These are phyloP conservation scores for Pulicaria dysenterica DNA, from an alignment of 129 eudicot genomes.

Conservation along the genomic window DNA sequence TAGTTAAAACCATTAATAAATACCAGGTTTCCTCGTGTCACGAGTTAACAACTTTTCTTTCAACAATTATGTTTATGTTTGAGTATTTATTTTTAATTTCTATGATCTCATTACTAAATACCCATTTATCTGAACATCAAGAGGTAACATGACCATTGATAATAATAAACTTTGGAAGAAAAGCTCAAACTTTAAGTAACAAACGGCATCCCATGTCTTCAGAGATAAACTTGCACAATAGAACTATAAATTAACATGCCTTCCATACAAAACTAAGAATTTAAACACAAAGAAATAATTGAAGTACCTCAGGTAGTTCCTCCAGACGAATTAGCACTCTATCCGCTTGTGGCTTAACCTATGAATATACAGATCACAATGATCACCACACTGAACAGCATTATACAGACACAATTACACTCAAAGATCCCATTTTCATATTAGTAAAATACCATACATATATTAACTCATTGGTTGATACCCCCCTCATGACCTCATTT, in stretches of 20 bases:
- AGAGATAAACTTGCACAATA: neutral
- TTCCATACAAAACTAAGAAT: neutral
- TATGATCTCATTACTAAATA: no score
- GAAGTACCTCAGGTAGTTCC: conserved; percentile 71
- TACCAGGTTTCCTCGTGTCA: no score
- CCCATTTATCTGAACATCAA: neutral
- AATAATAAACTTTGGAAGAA: neutral
- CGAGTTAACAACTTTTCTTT: no score
- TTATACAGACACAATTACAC: neutral
- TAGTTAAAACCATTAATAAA: no score
- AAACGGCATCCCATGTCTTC: neutral
- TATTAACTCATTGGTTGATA: no score
- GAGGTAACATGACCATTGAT: neutral
- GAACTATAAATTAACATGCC: no score
- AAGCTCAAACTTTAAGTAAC: no score
- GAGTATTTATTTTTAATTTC: no score
- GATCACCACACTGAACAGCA: neutral
- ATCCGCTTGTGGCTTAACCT: conserved; percentile 96
- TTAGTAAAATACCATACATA: neutral
- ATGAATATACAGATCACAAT: neutral
- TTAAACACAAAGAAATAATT: neutral
- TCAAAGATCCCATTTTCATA: neutral
- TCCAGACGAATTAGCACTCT: conserved; percentile 87
- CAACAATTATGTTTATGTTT: no score
- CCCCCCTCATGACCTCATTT: no score